phyloP scores from a whole-genome alignment of 2,329 filamentous ascomycete genomes.

The Aspergillus novoparasiticus region DNA sequence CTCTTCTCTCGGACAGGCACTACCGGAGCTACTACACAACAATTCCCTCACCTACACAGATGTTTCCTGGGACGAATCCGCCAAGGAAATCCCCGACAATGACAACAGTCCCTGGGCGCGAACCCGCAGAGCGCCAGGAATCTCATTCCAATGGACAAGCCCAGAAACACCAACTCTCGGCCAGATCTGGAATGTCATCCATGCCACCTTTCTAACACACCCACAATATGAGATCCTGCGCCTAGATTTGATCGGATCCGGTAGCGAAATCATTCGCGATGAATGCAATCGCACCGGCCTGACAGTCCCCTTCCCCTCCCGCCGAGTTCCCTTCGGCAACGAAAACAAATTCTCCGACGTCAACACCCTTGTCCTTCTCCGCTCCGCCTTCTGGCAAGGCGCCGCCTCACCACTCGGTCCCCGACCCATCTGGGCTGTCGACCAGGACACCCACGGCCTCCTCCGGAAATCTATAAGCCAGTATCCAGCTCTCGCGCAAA shows the following conservation, averaged over 20 bases:
- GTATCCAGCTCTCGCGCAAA: slow-evolving; percentile 42
- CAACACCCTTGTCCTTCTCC: slow-evolving; percentile 50
- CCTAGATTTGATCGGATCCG: slow-evolving; percentile 33
- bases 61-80: slow-evolving; percentile 27
- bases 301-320: slow-evolving; percentile 26
- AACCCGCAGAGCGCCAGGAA: slow-evolving; percentile 32
- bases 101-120: slow-evolving; percentile 46
- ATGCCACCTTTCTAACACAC: slow-evolving; percentile 38
- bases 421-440: slow-evolving; percentile 63
- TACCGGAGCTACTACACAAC: slow-evolving; percentile 43
- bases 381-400: slow-evolving; percentile 69
- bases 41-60: slow-evolving; percentile 42
- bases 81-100: slow-evolving; percentile 30
- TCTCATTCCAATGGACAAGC: slow-evolving; percentile 37
- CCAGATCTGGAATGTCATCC: slow-evolving; percentile 44
- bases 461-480: slow-evolving; percentile 27
- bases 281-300: slow-evolving; percentile 43
- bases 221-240: slow-evolving; percentile 38
- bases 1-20: slow-evolving; percentile 32
- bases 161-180: slow-evolving; percentile 32
- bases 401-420: slow-evolving; percentile 68
- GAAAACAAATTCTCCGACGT: slow-evolving; percentile 20
- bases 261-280: slow-evolving; percentile 42
- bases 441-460: slow-evolving; percentile 38
- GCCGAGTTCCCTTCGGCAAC: slow-evolving; percentile 23